Evolutionary conservation across 495 filamentous ascomycete species (phyloP).

Genomic region (Neurospora discreta): DNA sequence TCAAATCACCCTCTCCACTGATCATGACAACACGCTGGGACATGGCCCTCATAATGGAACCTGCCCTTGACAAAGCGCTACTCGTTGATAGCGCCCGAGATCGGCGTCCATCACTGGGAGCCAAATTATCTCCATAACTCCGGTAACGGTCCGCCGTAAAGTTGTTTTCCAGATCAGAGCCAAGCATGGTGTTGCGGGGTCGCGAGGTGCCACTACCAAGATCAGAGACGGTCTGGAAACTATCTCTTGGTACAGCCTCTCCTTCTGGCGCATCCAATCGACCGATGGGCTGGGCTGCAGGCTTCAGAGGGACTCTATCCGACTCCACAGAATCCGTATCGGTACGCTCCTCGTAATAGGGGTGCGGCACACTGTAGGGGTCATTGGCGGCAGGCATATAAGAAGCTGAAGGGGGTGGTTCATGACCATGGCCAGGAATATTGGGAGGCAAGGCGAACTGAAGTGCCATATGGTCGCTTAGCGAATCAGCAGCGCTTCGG

Average conservation of each 20-base stretch:
- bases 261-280: constrained; percentile 33
- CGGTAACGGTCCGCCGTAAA: constrained; percentile 27
- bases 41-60: constrained; percentile 91
- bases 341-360: constrained; percentile 41
- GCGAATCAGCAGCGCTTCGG: constrained; percentile 23
- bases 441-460: constrained; percentile 39
- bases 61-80: constrained; percentile 62
- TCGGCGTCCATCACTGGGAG: constrained; percentile 31
- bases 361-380: constrained; percentile 27
- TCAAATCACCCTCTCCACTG: constrained; percentile 69
- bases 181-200: constrained; percentile 33
- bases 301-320: constrained; percentile 58
- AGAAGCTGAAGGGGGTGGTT: constrained; percentile 6
- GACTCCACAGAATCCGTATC: constrained; percentile 54
- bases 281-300: constrained; percentile 54
- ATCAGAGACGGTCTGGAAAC: constrained; percentile 49
- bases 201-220: constrained; percentile 31
- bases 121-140: constrained; percentile 38
- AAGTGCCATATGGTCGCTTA: constrained; percentile 34
- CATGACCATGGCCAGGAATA: constrained; percentile 19
- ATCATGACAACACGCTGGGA: constrained; percentile 96
- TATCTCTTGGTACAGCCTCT: constrained; percentile 50
- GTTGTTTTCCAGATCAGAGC: constrained; percentile 42
- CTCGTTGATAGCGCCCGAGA: constrained; percentile 49
- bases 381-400: constrained; percentile 23